Percentiles rank a stretch among this genome's conserved stretches.
phyloP scores from a whole-genome alignment of 257 asterid species.

The Ilex aquifolium region DNA sequence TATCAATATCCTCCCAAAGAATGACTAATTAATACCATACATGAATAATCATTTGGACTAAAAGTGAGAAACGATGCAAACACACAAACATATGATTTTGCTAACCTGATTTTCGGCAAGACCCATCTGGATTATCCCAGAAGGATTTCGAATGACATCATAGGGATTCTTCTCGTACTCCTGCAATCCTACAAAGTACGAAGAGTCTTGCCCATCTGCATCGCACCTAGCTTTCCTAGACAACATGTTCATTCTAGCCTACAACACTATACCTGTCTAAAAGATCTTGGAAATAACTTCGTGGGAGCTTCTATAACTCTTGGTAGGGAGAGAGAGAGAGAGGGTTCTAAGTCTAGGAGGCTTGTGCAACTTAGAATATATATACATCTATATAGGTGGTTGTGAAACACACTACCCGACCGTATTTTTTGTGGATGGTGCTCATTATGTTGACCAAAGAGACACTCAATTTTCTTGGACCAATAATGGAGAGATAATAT shows the following conservation, averaged over 20 bases:
- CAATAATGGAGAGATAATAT: neutral
- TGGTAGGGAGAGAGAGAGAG: neutral
- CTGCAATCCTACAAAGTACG: conserved; percentile 48
- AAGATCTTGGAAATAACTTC: no score
- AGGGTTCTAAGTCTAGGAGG: conserved; percentile 4
- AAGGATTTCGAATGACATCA: conserved; percentile 27
- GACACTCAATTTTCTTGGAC: conserved; percentile 12
- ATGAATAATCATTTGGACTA: no score
- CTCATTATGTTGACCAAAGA: conserved; percentile 14
- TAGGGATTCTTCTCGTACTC: conserved; percentile 41
- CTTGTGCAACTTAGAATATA: conserved; percentile 3
- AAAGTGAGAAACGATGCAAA: no score
- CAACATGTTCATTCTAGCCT: conserved; percentile 24
- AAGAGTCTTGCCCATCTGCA: conserved; percentile 48
- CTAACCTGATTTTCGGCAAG: conserved; percentile 49
- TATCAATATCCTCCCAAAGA: no score
- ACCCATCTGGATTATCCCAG: conserved; percentile 56
- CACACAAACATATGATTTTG: neutral
- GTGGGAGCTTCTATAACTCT: no score
- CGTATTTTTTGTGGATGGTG: conserved; percentile 18
- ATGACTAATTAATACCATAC: no score
- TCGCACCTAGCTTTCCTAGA: conserved; percentile 44
- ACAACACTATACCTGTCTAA: neutral
- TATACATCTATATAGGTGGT: conserved; percentile 14
- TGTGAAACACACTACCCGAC: neutral